Evolutionary conservation across 371 early-diverging fungal species (phyloP).

Genomic region (Rhizomucor miehei): DNA sequence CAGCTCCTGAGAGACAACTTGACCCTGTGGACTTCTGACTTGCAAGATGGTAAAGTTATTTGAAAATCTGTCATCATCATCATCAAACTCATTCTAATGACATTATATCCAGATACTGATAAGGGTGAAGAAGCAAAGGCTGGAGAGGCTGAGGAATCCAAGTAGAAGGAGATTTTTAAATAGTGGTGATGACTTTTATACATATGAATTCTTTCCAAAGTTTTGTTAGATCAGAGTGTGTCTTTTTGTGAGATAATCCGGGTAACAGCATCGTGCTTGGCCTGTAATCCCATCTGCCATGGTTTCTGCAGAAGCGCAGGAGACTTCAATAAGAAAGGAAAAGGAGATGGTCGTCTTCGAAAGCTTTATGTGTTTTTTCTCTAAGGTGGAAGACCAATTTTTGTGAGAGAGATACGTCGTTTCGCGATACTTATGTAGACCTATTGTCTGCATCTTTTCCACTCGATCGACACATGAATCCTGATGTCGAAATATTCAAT

Average conservation of each 20-base stretch:
- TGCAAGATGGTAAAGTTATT: constrained; percentile 72
- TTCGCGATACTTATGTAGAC: too few species aligned
- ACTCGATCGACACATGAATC: constrained; percentile 6
- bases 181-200: not conserved
- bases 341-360: too few species aligned
- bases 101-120: constrained; percentile 24
- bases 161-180: constrained; percentile 26
- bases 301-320: too few species aligned
- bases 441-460: not conserved
- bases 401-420: too few species aligned
- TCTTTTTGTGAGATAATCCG: too few species aligned
- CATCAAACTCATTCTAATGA: not conserved
- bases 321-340: too few species aligned
- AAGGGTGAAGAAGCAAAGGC: constrained; percentile 37
- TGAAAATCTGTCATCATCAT: not conserved
- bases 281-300: too few species aligned
- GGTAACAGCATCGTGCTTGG: too few species aligned
- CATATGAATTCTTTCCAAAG: not conserved
- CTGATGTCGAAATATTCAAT: constrained; percentile 15
- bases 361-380: too few species aligned
- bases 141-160: constrained; percentile 42
- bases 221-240: too few species aligned
- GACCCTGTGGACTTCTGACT: constrained; percentile 99
- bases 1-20: constrained; percentile 99
- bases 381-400: too few species aligned